phyloP scores from a whole-genome alignment of 495 filamentous ascomycete genomes.

The Halenospora varia region DNA sequence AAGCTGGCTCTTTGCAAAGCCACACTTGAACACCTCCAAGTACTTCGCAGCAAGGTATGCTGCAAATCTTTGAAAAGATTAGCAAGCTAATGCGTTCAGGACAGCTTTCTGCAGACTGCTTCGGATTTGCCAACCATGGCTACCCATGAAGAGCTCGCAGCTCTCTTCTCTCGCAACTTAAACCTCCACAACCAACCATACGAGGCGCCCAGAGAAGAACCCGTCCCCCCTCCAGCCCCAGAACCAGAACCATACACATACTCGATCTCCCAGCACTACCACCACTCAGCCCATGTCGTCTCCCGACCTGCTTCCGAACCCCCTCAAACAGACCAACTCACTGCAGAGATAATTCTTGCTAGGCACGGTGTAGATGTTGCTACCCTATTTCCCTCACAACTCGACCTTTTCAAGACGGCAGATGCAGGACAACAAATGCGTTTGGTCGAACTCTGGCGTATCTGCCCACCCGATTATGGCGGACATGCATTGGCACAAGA shows the following conservation, averaged over 20 bases:
- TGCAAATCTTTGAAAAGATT: slow-evolving; percentile 11
- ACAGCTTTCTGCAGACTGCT: not conserved
- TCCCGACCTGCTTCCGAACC: slow-evolving; percentile 44
- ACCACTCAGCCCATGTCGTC: slow-evolving; percentile 60
- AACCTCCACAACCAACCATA: slow-evolving; percentile 42
- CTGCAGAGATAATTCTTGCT: slow-evolving; percentile 40
- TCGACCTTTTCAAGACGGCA: slow-evolving; percentile 58
- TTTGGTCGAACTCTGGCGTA: slow-evolving; percentile 64
- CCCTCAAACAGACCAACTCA: slow-evolving; percentile 37
- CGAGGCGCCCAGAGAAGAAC: slow-evolving; percentile 25
- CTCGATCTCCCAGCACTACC: slow-evolving; percentile 71
- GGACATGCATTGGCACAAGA: slow-evolving; percentile 36
- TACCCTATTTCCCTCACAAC: slow-evolving; percentile 51
- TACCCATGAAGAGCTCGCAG: slow-evolving; percentile 60
- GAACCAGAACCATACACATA: slow-evolving; percentile 45
- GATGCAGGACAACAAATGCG: slow-evolving; percentile 52
- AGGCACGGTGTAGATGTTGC: slow-evolving; percentile 50
- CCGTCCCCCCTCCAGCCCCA: slow-evolving; percentile 11
- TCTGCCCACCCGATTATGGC: slow-evolving; percentile 46
- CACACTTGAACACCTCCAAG: slow-evolving; percentile 19
- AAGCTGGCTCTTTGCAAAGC: slow-evolving; percentile 21
- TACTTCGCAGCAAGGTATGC: slow-evolving; percentile 27
- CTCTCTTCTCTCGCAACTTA: slow-evolving; percentile 64
- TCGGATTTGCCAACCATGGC: slow-evolving; percentile 30
- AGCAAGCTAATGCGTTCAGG: slow-evolving; percentile 15